Evolutionary conservation across 306 rosid genomes (phyloP).

Genomic region (Trifolium pratense): DNA sequence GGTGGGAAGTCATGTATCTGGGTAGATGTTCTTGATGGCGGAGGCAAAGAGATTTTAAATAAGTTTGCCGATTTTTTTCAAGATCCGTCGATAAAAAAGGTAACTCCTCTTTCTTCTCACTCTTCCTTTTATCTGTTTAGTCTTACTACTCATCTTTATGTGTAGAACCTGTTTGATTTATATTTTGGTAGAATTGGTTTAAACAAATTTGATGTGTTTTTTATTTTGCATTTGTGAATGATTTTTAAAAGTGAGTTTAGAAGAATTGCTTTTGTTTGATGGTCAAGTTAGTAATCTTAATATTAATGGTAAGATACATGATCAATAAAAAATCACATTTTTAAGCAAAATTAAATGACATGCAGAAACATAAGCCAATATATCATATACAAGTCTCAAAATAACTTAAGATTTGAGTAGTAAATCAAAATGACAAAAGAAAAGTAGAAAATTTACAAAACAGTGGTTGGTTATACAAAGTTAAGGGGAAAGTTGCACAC

Average conservation of each 20-base stretch:
- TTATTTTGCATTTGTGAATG: background rate
- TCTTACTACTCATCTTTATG: constrained; percentile 15
- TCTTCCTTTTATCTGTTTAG: constrained; percentile 16
- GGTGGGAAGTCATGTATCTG: constrained; percentile 91
- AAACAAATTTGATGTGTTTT: background rate
- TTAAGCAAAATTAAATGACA: background rate
- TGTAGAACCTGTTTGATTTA: background rate
- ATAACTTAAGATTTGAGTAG: too few species aligned
- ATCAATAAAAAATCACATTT: background rate
- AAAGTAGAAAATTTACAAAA: background rate
- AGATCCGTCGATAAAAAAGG: constrained; percentile 85
- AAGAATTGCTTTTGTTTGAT: constrained; percentile 24
- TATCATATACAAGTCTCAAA: background rate
- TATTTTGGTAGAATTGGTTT: background rate
- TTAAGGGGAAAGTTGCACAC: background rate
- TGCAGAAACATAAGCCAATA: background rate
- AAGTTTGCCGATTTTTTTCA: constrained; percentile 80
- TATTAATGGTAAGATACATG: background rate
- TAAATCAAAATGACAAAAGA: too few species aligned
- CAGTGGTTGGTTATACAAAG: background rate
- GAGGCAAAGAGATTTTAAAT: constrained; percentile 69
- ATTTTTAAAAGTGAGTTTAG: constrained; percentile 16
- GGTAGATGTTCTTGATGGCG: constrained; percentile 99
- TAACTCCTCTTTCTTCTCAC: constrained; percentile 38
- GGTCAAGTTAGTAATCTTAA: background rate